Base-by-base conservation (phyloP, 192 early-diverging fungal genomes). In the Entophlyctis luteolus region DNA sequence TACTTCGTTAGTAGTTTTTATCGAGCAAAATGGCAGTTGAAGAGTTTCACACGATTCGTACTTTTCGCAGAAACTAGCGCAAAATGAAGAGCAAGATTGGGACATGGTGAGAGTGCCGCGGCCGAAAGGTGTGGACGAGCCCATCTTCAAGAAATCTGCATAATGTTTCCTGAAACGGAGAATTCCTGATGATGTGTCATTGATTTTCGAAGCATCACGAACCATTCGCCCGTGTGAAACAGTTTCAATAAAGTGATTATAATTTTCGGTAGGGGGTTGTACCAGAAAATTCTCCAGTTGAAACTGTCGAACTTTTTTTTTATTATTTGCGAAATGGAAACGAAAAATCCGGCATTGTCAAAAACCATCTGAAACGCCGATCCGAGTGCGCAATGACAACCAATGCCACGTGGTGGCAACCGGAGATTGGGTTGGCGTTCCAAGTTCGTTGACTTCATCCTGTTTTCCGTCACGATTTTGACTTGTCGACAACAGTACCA, bases 61-160 rank as follows among this genome's bases (percentile, higher is more conserved):
- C 10, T 33, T 49, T 36, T 37, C 29, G 27, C 33, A 75, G 73
- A 75, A 75, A 49, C 53, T 75, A 55, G 65, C 73, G 4, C 59
- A 55, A 22, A 56, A 71, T 35, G 62, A 71, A 66, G 53, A 54
- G 62, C 54, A 59, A 27, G 73, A 75, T 34, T 75, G 73, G 73
- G 73, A 75, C 56, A 72, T 72, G 68, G 68, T 75, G n/a, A 50
- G 73, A 36, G 73, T 75, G 5, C 69, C 68, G 12, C 46, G 73
- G 42, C 73, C 73, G 3, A 48, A 54, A 33, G 73, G 68, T 23
- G 25, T 60, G 25, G 58, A 60, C 16, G 58, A 60, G n/a, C 58
- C 58, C 16, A 27, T 60, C 37, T 60, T 60, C 25, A 60, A 16
- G 3, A 38, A 45, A 31, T n/a, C 18, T 20, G 0, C 42, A 45